phyloP scores from a whole-genome alignment of 2,329 filamentous ascomycete species.

The Sporothrix sp. region DNA sequence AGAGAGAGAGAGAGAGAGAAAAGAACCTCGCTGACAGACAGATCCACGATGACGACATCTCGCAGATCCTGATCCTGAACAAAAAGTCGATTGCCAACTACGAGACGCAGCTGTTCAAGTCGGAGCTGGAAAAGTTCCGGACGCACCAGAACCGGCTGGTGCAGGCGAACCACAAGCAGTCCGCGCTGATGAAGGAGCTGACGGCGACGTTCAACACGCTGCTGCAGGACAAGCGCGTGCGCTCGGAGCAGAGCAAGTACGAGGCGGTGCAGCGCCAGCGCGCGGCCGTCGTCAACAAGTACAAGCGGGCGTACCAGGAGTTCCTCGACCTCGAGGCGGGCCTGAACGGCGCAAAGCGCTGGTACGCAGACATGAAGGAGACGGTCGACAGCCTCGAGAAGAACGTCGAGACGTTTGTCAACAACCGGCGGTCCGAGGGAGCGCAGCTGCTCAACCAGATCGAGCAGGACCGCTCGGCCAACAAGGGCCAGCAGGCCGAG shows the following conservation, averaged over 20 bases:
- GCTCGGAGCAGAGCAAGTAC: slow-evolving; percentile 90
- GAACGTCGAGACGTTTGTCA: slow-evolving; percentile 95
- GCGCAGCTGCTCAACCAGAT: slow-evolving; percentile 83
- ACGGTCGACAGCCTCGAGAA: slow-evolving; percentile 85
- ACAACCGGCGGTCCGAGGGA: slow-evolving; percentile 84
- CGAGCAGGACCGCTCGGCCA: slow-evolving; percentile 63
- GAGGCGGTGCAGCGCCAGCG: slow-evolving; percentile 78
- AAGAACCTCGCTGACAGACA: no score
- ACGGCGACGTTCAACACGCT: slow-evolving; percentile 78
- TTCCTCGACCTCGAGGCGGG: slow-evolving; percentile 85
- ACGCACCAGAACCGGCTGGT: slow-evolving; percentile 84
- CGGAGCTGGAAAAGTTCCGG: slow-evolving; percentile 94
- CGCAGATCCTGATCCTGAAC: slow-evolving; percentile 92
- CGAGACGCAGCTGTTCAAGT: slow-evolving; percentile 84
- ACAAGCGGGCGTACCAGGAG: slow-evolving; percentile 84
- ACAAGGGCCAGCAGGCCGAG: slow-evolving; percentile 55
- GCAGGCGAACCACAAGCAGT: slow-evolving; percentile 92
- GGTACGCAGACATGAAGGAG: slow-evolving; percentile 93
- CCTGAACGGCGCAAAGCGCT: slow-evolving; percentile 76
- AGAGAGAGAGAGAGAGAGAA: no score
- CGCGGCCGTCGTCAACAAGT: slow-evolving; percentile 70
- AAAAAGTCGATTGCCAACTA: slow-evolving; percentile 93
- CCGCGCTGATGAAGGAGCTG: slow-evolving; percentile 87
- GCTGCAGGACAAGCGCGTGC: slow-evolving; percentile 86
- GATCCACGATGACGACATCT: slow-evolving; percentile 95